Evolutionary conservation across 108 stramenopile genomes (phyloP), one percentile per base, ranked within the genome.

Genomic region (Aurantiochytrium sp.): DNA sequence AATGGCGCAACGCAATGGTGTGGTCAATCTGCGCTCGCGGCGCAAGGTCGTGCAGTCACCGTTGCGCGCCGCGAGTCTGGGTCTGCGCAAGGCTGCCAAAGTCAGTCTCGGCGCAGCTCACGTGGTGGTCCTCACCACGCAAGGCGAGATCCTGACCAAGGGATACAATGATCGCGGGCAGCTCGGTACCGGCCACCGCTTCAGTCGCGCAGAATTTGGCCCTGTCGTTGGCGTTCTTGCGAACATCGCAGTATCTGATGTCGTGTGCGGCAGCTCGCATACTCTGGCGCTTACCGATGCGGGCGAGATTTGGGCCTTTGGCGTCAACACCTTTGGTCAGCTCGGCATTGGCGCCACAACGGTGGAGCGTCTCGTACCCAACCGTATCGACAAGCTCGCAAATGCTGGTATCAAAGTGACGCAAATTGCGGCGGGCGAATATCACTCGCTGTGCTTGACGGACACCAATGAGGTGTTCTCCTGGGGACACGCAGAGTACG

Each of bases 161-260:
- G 76, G 76, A 8, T 83, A 83, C 76, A 83, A 83, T 4, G 76
- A 83, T 28, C 45, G 76, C 45, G 76, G 76, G 76, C 76, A 83
- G 28, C 76, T 83, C 28, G 76, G 76, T 6, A 53, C 49, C 6
- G 76, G 76, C 49, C 49, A 83, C 4, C 76, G 76, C 12, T 53
- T 83, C 28, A 53, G 49, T 53, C 76, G 76, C 51, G 6, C 76
- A 12, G 76, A 83, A 28, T 83, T 83, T 83, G 76, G 76, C 19
- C 76, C 76, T 23, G 76, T 83, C 0, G 6, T 28, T 6, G 64
- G 64, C 8, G 42, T 12, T 18, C 42, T 69, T 10, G 25, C 64
- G 25, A 4, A 3, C 25, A 8, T 69, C 64, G 25, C 6, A 23
- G 64, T 69, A 14, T 8, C 18, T 10, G 76, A 35, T 23, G 51